phyloP scores from a whole-genome alignment of 1,284 basidiomycete genomes.

The Leccinum pachyderme region DNA sequence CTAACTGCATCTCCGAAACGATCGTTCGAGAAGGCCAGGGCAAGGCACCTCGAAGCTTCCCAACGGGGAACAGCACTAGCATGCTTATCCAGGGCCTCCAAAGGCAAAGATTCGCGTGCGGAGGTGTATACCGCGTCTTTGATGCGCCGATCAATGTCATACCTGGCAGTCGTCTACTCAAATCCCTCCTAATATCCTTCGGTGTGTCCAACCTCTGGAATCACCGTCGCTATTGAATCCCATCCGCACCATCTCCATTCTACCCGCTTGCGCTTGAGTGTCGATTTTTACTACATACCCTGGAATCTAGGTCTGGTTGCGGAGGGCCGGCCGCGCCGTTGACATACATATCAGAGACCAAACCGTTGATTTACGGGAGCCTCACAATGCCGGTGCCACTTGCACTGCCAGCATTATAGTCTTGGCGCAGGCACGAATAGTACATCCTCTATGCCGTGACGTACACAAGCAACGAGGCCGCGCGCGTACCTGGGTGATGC shows the following conservation, averaged over 20 bases:
- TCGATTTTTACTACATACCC: neutral
- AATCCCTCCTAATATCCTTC: neutral
- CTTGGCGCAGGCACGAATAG: conserved; percentile 1
- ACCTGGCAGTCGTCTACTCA: neutral
- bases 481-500: conserved; percentile 11
- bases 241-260: neutral
- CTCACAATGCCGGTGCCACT: neutral
- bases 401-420: neutral
- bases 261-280: neutral
- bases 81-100: conserved; percentile 2
- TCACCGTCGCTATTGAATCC: neutral
- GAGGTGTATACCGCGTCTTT: conserved; percentile 7
- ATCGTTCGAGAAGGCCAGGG: conserved; percentile 1
- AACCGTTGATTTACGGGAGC: neutral
- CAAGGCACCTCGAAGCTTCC: conserved; percentile 6
- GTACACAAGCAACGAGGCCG: conserved; percentile 4
- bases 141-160: conserved; percentile 11
- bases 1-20: conserved; percentile 3
- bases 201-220: neutral
- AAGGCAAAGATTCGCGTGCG: conserved; percentile 19
- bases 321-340: neutral
- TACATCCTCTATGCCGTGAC: conserved; percentile 13
- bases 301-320: neutral
- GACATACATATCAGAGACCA: neutral
- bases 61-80: neutral